Conservation (phyloP, 495 filamentous ascomycete species). For the Parathielavia hyrcaniae region DNA sequence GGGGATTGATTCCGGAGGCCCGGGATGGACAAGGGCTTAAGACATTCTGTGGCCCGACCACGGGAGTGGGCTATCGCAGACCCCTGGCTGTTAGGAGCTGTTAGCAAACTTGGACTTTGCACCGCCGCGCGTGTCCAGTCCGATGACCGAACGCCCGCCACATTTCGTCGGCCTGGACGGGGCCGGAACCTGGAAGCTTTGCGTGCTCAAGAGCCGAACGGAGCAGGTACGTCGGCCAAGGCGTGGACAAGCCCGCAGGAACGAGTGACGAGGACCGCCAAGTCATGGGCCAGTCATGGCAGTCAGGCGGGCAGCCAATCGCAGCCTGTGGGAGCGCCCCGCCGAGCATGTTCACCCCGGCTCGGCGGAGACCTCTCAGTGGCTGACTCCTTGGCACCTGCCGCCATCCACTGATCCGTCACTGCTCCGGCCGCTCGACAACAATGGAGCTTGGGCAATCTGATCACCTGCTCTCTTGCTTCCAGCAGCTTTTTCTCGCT, state of each 20-base stretch:
- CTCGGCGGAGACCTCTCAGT: constrained; percentile 6
- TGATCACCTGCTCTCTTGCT: constrained; percentile 12
- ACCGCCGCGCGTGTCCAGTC: background rate
- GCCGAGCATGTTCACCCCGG: constrained; percentile 2
- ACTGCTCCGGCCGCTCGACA: constrained; percentile 1
- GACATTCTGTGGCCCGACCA: too few relatives aligned
- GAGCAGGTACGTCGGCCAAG: constrained; percentile 10
- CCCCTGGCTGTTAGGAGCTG: background rate
- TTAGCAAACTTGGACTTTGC: too few relatives aligned
- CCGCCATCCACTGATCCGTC: background rate
- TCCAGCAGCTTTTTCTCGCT: constrained; percentile 6
- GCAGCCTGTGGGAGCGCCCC: background rate
- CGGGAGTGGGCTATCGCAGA: background rate
- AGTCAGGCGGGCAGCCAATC: constrained; percentile 1
- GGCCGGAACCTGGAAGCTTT: background rate
- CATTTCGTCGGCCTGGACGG: background rate
- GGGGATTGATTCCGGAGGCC: constrained; percentile 9
- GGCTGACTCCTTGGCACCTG: constrained; percentile 6
- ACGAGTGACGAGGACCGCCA: constrained; percentile 4
- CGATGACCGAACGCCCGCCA: constrained; percentile 12
- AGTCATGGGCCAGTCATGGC: background rate
- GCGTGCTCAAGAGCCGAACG: too few relatives aligned
- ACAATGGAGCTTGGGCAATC: background rate
- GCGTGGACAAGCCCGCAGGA: background rate
- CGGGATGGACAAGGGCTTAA: constrained; percentile 13